Base-by-base conservation (phyloP, 805 yeast genomes). In the Myxozyma neglecta region DNA sequence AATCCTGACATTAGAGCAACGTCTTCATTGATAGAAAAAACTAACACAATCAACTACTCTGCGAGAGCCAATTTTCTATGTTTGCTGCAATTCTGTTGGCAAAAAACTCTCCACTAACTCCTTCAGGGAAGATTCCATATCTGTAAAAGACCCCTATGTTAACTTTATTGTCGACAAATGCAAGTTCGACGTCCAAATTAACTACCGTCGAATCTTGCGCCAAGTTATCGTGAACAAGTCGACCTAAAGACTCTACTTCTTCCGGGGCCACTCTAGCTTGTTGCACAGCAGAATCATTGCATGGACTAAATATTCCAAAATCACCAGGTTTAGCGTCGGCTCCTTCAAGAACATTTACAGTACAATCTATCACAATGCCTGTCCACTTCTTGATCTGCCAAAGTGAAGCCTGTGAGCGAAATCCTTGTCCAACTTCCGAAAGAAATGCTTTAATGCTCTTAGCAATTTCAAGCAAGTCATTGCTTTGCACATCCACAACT, bases 141-240 rank as follows among this genome's bases (percentile, higher is more conserved):
- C 34, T 32, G 40, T 35, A 56, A 46, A 68, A 68, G 14, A 68
- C 36, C 6, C 70, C 70, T 13, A 68, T 53, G 36, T 66, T 66
- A 16, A 66, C 32, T 32, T 42, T 29, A n/a, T 34, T 32, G n/a
- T 49, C 48, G 18, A 20, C 36, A 10, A 59, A 32, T 29, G 65
- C 66, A 18, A 68, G 53, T 43, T 68, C 69, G 29, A 68, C 52
- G 32, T 68, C 70, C 14, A 63, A 35, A 24, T 64, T 55, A 16
- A 66, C 39, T 47, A 29, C 11, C 13, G 29, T 34, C 16, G 50
- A 37, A 13, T 16, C 14, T 40, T 45, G 24, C 16, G 39, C 55
- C 39, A 35, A 16, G 16, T 51, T 53, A n/a, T 9, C 18, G 14
- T 43, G 50, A 2, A 53, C 59, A 20, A 29, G 24, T 4, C 24